Percentiles rank a stretch among this genome's conserved stretches.
These are phyloP conservation scores for Exophiala sp. DNA, from an alignment of 2,329 filamentous ascomycete genomes.

Conservation along the genomic window DNA sequence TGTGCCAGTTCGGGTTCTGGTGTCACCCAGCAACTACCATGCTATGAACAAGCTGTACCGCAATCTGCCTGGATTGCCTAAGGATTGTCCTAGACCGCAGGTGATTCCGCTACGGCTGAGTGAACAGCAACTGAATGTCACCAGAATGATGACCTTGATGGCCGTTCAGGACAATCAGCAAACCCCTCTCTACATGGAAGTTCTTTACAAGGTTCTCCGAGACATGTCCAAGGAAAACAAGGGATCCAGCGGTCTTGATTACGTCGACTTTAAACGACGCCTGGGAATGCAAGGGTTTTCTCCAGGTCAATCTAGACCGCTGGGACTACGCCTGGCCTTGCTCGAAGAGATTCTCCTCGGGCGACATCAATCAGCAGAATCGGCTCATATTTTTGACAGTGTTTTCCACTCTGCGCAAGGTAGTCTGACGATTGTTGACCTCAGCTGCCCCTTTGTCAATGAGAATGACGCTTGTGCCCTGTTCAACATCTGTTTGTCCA, in stretches of 20 bases:
- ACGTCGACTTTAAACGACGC: conserved; percentile 39
- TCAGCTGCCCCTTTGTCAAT: conserved; percentile 66
- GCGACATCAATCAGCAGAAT: conserved; percentile 14
- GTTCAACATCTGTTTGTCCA: conserved; percentile 64
- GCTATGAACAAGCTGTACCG: conserved; percentile 41
- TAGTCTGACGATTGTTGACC: conserved; percentile 60
- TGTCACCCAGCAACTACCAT: conserved; percentile 45
- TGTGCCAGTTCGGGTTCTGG: conserved; percentile 48
- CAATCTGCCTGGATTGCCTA: conserved; percentile 34
- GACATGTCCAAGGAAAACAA: conserved; percentile 44
- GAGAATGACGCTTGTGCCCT: conserved; percentile 61
- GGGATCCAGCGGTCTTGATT: conserved; percentile 39
- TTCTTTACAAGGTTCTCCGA: conserved; percentile 46
- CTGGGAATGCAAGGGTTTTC: conserved; percentile 40
- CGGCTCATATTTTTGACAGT: conserved; percentile 7
- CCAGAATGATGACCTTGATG: conserved; percentile 53
- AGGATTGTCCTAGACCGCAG: conserved; percentile 34
- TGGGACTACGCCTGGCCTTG: conserved; percentile 56
- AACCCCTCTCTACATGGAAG: conserved; percentile 49
- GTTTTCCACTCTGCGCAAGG: conserved; percentile 39
- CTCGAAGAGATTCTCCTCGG: conserved; percentile 59
- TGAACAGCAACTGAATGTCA: conserved; percentile 46
- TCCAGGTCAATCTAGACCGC: conserved; percentile 47
- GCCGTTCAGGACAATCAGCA: conserved; percentile 40
- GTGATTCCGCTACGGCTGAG: conserved; percentile 45